These are phyloP conservation scores for Rhodotorula taiwanensis DNA, from an alignment of 768 basidiomycete genomes.

Conservation along the genomic window DNA sequence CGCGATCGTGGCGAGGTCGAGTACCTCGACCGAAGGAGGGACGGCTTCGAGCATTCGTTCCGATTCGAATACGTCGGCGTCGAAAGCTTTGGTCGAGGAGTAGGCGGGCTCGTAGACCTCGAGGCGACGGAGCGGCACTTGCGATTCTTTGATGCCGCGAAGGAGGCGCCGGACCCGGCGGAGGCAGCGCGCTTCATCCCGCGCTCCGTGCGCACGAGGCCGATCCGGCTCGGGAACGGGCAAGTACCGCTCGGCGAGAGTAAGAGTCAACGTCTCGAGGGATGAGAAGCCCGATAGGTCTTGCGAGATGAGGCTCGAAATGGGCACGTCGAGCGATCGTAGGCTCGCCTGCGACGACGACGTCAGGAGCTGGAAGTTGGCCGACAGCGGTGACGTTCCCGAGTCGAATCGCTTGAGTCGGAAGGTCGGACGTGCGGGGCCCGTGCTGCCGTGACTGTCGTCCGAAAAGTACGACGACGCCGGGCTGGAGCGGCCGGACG, in stretches of 20 bases:
- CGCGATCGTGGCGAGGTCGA: constrained; percentile 10
- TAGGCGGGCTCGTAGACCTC: constrained; percentile 25
- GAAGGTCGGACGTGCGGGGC: constrained; percentile 13
- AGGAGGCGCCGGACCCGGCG: neutral
- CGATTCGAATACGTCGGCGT: neutral
- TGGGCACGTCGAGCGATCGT: constrained; percentile 16
- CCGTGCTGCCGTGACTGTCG: too few species aligned
- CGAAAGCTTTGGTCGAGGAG: neutral
- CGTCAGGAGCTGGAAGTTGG: constrained; percentile 15
- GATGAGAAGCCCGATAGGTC: constrained; percentile 7
- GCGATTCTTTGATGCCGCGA: neutral
- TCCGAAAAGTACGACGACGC: neutral
- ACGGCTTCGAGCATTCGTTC: constrained; percentile 2
- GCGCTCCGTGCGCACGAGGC: neutral
- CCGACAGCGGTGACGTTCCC: constrained; percentile 4
- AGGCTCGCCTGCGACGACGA: neutral
- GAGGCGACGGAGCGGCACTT: neutral
- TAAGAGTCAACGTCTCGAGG: constrained; percentile 10
- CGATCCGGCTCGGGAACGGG: neutral
- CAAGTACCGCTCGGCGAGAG: constrained; percentile 31
- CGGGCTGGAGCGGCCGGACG: neutral
- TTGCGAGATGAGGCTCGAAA: constrained; percentile 14
- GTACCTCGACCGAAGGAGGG: neutral
- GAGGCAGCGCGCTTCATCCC: constrained; percentile 3
- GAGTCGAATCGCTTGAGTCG: constrained; percentile 20